A percentile compares a stretch with the other conserved stretches of the same genome.
phyloP scores from a whole-genome alignment of 208 protist species.

The Balamuthia mandrillaris region DNA sequence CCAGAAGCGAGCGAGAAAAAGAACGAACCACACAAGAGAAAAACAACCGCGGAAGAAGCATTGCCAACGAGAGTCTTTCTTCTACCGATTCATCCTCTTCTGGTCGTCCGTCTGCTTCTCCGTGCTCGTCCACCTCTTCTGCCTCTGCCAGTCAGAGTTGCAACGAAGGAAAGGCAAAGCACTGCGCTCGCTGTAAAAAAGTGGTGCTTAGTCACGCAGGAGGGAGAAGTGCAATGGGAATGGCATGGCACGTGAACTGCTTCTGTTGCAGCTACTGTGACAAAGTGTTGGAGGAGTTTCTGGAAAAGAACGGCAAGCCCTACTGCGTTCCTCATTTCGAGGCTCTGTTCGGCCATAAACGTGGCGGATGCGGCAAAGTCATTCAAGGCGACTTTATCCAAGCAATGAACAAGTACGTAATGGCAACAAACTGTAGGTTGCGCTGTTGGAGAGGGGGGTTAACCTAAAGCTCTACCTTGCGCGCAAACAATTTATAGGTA shows the following conservation, averaged over 20 bases:
- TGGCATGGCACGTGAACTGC: slow-evolving; percentile 17
- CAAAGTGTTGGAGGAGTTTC: slow-evolving; percentile 9
- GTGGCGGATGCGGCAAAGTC: slow-evolving; percentile 20
- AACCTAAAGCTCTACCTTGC: not conserved
- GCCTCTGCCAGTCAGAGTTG: no score
- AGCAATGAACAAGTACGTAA: not conserved
- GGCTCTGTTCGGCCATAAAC: not conserved
- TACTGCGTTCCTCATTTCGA: slow-evolving; percentile 1
- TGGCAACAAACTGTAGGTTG: not conserved
- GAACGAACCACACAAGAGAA: no score
- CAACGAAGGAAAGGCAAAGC: no score
- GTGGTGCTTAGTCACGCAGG: not conserved
- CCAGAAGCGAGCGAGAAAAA: no score
- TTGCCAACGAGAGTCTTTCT: no score
- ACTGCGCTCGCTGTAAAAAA: no score
- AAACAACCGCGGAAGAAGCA: no score
- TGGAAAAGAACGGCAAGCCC: not conserved
- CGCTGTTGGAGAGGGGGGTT: not conserved
- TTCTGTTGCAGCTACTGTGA: slow-evolving; percentile 14
- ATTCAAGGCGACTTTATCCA: slow-evolving; percentile 26
- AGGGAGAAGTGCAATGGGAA: not conserved
- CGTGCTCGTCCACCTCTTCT: no score
- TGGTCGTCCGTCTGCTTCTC: no score
- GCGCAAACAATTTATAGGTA: not conserved
- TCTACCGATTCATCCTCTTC: no score